Evolutionary conservation across 768 basidiomycete genomes (phyloP).

Genomic region (Rhizopogon vesiculosus): DNA sequence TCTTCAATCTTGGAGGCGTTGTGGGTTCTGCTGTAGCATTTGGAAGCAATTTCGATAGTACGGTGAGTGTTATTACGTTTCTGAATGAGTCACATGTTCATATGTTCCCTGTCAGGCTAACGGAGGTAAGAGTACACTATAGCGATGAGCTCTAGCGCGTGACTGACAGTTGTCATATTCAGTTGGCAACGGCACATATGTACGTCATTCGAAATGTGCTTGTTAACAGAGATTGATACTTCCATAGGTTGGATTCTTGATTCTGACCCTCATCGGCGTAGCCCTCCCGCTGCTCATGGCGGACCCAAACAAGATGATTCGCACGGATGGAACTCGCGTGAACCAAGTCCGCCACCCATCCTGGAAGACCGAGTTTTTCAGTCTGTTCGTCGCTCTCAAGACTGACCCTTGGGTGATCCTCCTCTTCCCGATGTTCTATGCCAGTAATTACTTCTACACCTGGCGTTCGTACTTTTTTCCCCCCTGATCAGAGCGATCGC

Average conservation of each 20-base stretch:
- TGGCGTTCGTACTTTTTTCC: conserved; percentile 53
- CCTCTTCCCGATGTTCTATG: conserved; percentile 83
- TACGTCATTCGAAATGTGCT: conserved; percentile 25
- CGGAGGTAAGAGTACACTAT: conserved; percentile 15
- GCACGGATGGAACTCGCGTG: conserved; percentile 71
- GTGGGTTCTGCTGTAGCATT: conserved; percentile 75
- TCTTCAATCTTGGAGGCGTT: conserved; percentile 79
- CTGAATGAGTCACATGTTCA: background rate
- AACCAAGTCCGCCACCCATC: conserved; percentile 57
- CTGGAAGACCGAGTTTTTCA: conserved; percentile 70
- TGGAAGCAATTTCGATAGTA: conserved; percentile 63
- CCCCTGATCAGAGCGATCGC: background rate
- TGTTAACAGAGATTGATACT: background rate
- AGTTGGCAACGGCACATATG: conserved; percentile 79
- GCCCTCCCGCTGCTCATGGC: conserved; percentile 63
- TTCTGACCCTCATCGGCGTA: conserved; percentile 66
- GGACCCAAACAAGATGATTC: conserved; percentile 67
- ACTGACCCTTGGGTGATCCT: conserved; percentile 71
- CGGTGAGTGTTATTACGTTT: conserved; percentile 30
- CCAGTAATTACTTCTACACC: conserved; percentile 82
- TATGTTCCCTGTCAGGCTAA: conserved; percentile 16
- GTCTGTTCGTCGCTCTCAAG: conserved; percentile 61
- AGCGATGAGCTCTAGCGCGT: background rate
- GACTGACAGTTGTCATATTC: background rate
- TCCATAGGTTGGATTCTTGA: conserved; percentile 68